phyloP scores from a whole-genome alignment of 345 rosid genomes.

The Citrus hindsii region DNA sequence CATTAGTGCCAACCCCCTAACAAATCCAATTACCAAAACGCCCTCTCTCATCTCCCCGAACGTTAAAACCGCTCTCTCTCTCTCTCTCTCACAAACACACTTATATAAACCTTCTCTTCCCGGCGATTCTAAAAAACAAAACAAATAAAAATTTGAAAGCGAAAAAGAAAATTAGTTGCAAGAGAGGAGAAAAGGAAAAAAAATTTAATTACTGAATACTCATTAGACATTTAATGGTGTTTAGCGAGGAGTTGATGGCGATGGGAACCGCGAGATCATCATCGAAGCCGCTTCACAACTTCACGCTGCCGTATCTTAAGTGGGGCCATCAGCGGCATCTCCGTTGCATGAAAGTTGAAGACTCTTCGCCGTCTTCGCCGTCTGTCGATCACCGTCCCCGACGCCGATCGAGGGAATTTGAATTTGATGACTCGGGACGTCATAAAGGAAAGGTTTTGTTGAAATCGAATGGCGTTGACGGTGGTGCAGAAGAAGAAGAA shows the following conservation, averaged over 20 bases:
- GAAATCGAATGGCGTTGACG: conserved; percentile 13
- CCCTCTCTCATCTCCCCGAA: conserved; percentile 22
- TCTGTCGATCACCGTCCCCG: conserved; percentile 28
- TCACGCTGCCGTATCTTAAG: conserved; percentile 44
- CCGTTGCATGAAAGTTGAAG: conserved; percentile 38
- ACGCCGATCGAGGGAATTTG: conserved; percentile 22
- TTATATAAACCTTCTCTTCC: conserved; percentile 35
- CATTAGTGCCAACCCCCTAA: conserved; percentile 6
- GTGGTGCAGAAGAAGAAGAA: conserved; percentile 34
- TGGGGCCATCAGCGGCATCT: conserved; percentile 50
- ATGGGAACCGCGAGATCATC: conserved; percentile 48
- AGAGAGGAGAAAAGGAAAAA: not conserved
- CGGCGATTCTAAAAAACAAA: conserved; percentile 33
- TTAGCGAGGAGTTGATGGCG: conserved; percentile 22
- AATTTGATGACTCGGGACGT: conserved; percentile 14
- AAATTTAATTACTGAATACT: not conserved
- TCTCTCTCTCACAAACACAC: conserved; percentile 3
- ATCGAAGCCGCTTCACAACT: conserved; percentile 43
- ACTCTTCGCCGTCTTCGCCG: conserved; percentile 13
- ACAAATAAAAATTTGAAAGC: not conserved
- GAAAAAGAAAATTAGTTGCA: not conserved
- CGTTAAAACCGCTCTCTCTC: conserved; percentile 25
- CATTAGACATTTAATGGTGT: conserved; percentile 31
- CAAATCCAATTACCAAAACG: not conserved
- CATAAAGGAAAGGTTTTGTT: conserved; percentile 15